A percentile compares a stretch with the other conserved stretches of the same genome.
Conservation (phyloP, 140 eudicot genomes). For the Ambrosia hybrid region DNA sequence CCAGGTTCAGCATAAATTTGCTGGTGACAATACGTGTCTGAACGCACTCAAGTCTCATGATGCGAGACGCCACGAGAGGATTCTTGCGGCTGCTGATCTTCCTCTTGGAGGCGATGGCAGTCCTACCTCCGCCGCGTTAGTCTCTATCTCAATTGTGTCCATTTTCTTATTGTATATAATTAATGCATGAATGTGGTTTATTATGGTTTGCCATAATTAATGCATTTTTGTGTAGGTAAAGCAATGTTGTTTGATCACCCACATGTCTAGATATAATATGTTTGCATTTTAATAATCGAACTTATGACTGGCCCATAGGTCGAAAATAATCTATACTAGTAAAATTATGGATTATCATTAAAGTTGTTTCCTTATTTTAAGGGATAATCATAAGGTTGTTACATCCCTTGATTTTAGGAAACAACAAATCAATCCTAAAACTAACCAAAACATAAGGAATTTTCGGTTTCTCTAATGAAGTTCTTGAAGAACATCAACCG, state of each 20-base stretch:
- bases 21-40: conserved; percentile 33
- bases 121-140: conserved; percentile 81
- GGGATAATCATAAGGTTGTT: too few relatives aligned
- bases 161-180: neutral
- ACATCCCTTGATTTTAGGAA: too few relatives aligned
- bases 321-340: too few relatives aligned
- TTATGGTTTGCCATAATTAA: neutral
- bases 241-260: neutral
- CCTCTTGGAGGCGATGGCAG: conserved; percentile 80
- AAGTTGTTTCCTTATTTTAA: too few relatives aligned
- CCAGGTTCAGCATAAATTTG: conserved; percentile 61
- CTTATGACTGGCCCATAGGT: too few relatives aligned
- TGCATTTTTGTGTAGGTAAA: neutral
- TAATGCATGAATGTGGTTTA: conserved; percentile 2
- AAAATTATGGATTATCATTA: too few relatives aligned
- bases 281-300: too few relatives aligned
- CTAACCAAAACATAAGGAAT: too few relatives aligned
- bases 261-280: neutral
- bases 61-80: conserved; percentile 61
- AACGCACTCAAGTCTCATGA: conserved; percentile 56
- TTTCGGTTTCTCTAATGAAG: too few relatives aligned
- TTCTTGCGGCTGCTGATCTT: conserved; percentile 57
- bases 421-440: too few relatives aligned
- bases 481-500: too few relatives aligned
- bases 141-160: conserved; percentile 9